Percentiles rank a stretch among this genome's conserved stretches.
Conservation (phyloP, 108 stramenopile genomes). For the Nitzschia sp. region DNA sequence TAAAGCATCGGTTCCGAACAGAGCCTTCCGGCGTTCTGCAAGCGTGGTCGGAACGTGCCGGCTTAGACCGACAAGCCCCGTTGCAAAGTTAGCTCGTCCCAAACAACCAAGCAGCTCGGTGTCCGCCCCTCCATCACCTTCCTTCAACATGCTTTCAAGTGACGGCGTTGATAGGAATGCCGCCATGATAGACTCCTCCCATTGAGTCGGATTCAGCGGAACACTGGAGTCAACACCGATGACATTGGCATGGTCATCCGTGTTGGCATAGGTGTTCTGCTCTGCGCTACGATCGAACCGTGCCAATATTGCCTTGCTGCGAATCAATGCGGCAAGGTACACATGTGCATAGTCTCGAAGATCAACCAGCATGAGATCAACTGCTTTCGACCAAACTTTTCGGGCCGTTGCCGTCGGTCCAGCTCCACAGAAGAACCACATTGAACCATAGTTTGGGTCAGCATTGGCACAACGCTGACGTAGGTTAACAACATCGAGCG, state of each 20-base stretch:
- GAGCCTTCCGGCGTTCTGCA: conserved; percentile 60
- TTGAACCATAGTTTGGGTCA: conserved; percentile 95
- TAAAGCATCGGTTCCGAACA: conserved; percentile 82
- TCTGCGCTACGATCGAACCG: conserved; percentile 36
- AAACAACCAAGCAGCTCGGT: conserved; percentile 43
- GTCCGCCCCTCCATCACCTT: conserved; percentile 23
- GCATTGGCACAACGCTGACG: conserved; percentile 90
- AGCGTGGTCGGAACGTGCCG: conserved; percentile 34
- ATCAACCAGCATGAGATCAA: conserved; percentile 49
- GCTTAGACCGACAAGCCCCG: conserved; percentile 57
- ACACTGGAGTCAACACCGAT: conserved; percentile 9
- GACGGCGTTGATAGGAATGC: conserved; percentile 47
- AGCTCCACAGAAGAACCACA: conserved; percentile 91
- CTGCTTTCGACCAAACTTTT: conserved; percentile 57
- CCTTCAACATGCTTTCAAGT: conserved; percentile 41
- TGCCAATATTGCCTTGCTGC: conserved; percentile 54
- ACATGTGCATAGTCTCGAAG: conserved; percentile 51
- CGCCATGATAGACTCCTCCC: conserved; percentile 48
- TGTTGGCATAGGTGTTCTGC: not conserved
- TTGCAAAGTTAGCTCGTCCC: conserved; percentile 52
- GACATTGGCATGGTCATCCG: not conserved
- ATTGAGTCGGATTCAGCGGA: conserved; percentile 27
- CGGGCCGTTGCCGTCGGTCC: conserved; percentile 83
- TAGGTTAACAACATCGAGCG: conserved; percentile 65
- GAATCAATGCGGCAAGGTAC: conserved; percentile 68